Conservation (phyloP, 148 eudicot genomes). For the Rhododendron griersonianum region DNA sequence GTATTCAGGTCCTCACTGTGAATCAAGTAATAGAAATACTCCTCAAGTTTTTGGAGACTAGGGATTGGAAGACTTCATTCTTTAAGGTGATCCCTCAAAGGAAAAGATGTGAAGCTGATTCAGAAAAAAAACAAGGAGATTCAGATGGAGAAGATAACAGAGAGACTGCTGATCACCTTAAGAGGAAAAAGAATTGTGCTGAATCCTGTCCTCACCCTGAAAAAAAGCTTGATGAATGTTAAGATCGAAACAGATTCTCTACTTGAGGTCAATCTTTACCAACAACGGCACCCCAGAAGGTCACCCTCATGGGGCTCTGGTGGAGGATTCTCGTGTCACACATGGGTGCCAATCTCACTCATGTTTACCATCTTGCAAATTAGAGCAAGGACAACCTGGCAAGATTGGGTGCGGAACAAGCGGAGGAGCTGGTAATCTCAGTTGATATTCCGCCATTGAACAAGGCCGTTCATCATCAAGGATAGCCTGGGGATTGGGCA, state of each 20-base stretch:
- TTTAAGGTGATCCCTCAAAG: slow-evolving; percentile 86
- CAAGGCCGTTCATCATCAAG: too few species aligned
- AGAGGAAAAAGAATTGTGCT: slow-evolving; percentile 27
- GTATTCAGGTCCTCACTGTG: slow-evolving; percentile 80
- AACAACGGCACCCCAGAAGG: not conserved
- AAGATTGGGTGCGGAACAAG: too few species aligned
- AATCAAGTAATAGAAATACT: slow-evolving; percentile 95
- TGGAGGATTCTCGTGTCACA: not conserved
- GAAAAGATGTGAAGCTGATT: slow-evolving; percentile 57
- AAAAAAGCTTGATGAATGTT: not conserved
- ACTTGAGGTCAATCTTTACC: not conserved
- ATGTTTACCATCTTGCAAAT: not conserved
- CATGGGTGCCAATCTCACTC: not conserved
- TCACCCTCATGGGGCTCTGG: not conserved
- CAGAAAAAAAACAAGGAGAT: slow-evolving; percentile 22
- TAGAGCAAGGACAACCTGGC: not conserved
- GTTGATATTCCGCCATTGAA: too few species aligned
- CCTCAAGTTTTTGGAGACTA: slow-evolving; percentile 79
- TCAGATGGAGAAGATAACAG: slow-evolving; percentile 23
- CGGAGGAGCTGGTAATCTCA: too few species aligned
- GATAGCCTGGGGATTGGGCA: too few species aligned
- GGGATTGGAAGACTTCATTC: slow-evolving; percentile 87
- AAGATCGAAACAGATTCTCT: not conserved
- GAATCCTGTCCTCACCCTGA: slow-evolving; percentile 16
- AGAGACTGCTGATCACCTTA: slow-evolving; percentile 7